Evolutionary conservation across 352 stramenopile genomes (phyloP), one percentile per base, ranked within the genome.

Genomic region (Globisporangium polare): DNA sequence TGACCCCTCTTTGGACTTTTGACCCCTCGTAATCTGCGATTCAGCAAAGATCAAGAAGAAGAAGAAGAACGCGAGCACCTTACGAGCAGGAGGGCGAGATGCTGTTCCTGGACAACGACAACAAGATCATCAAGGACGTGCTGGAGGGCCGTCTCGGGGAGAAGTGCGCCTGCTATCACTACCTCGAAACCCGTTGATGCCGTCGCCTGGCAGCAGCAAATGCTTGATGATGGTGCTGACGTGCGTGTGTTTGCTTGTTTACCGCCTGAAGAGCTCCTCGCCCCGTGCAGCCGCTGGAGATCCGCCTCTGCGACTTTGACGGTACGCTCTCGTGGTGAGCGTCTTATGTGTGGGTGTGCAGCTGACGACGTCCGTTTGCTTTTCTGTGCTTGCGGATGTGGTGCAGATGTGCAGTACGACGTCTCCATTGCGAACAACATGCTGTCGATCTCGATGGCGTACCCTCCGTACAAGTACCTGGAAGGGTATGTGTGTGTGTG

Each of bases 71-170:
- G 60, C 20, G 53, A 66, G 29, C 29, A 39, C 33, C 9, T 17
- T 39, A 20, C 55, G 42, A 54, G 41, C 13, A 45, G 17, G 17
- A 54, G 4, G 27, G 13, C 39, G 55, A 39, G 42, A 94, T 94
- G 86, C 70, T 94, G 54, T 92, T 92, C 71, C 73, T 94, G 29
- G 86, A 94, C 68, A 73, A 80, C 60, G 83, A 93, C 69, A 92
- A 92, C 77, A 94, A 94, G 78, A 92, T 94, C 67, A 80, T 94
- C 41, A 91, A 92, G 72, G 83, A 92, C 71, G 82, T 94, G 50
- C 69, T 94, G 9, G 68, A 83, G 56, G 80, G 77, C 22, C 83
- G 83, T 35, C 43, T 94, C 43, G 86, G 83, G 9, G 78, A 82
- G 52, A 86, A 76, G 85, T 94, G 50, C 26, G 83, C 86, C 33